phyloP scores from a whole-genome alignment of 768 basidiomycete genomes.

The Lyophyllum decastes region DNA sequence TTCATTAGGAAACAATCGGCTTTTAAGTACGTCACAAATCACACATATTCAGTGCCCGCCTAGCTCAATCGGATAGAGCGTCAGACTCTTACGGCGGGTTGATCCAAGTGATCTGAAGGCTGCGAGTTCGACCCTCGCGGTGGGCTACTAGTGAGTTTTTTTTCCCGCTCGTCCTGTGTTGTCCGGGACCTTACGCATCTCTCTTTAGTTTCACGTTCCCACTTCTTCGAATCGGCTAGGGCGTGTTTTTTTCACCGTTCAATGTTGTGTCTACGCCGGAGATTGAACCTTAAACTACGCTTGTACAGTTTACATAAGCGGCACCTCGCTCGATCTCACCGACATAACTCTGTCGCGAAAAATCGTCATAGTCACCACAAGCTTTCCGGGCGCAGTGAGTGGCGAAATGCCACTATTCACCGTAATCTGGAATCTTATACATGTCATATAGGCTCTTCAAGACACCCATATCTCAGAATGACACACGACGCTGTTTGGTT shows the following conservation, averaged over 20 bases:
- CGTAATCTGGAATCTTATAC: neutral
- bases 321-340: conserved; percentile 13
- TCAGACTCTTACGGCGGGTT: conserved; percentile 42
- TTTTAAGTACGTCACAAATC: too few relatives aligned
- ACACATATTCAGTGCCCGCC: conserved; percentile 39
- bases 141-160: conserved; percentile 53
- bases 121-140: conserved; percentile 87
- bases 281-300: conserved; percentile 32
- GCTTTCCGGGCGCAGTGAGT: conserved; percentile 31
- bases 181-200: too few relatives aligned
- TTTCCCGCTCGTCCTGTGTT: neutral
- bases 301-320: conserved; percentile 44
- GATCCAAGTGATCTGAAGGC: conserved; percentile 61
- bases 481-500: conserved; percentile 99
- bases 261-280: conserved; percentile 24
- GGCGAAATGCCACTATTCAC: conserved; percentile 2
- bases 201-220: too few relatives aligned
- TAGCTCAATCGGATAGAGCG: conserved; percentile 71
- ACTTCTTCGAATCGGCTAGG: too few relatives aligned
- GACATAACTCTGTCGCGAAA: conserved; percentile 12
- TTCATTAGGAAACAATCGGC: neutral
- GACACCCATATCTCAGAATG: conserved; percentile 53
- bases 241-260: too few relatives aligned
- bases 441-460: conserved; percentile 17
- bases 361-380: conserved; percentile 15